A percentile compares a stretch with the other conserved stretches of the same genome.
Evolutionary conservation across 1,139 yeast genomes (phyloP).

Genomic region (Yueomyces sp.): DNA sequence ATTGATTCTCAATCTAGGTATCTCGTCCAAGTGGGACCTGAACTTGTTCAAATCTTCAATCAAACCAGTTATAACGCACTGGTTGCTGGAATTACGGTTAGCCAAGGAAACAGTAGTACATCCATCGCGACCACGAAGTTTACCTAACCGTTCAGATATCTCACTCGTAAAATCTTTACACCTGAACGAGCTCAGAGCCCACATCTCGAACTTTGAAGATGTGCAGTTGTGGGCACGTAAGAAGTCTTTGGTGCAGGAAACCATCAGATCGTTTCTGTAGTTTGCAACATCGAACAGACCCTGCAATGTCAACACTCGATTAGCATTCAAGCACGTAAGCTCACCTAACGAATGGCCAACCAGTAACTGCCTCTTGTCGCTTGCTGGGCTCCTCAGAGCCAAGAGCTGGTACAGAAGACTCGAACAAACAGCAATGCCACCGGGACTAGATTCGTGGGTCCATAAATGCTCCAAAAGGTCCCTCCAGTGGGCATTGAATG

Average conservation of each 20-base stretch:
- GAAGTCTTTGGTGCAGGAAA: slow-evolving; percentile 17
- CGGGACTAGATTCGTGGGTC: slow-evolving; percentile 16
- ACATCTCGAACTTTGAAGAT: slow-evolving; percentile 15
- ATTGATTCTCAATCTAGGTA: no score
- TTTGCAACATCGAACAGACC: slow-evolving; percentile 22
- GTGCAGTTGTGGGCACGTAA: not conserved
- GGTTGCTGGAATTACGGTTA: slow-evolving; percentile 21
- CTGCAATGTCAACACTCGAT: slow-evolving; percentile 29
- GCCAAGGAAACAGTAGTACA: slow-evolving; percentile 17
- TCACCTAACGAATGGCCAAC: slow-evolving; percentile 55
- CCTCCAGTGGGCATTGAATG: no score
- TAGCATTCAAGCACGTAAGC: slow-evolving; percentile 30
- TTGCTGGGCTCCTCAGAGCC: not conserved
- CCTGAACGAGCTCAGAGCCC: slow-evolving; percentile 10
- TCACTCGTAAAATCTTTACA: no score
- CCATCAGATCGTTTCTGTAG: slow-evolving; percentile 23
- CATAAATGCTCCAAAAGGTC: no score
- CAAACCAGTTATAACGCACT: slow-evolving; percentile 24
- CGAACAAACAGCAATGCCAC: slow-evolving; percentile 21
- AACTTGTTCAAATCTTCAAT: slow-evolving; percentile 15
- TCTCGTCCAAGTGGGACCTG: no score
- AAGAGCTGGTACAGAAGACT: slow-evolving; percentile 12
- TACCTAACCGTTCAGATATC: no score
- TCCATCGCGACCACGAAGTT: no score
- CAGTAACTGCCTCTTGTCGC: slow-evolving; percentile 7